Evolutionary conservation across 1,284 basidiomycete species (phyloP).

Genomic region (Ceratobasidium sp.): DNA sequence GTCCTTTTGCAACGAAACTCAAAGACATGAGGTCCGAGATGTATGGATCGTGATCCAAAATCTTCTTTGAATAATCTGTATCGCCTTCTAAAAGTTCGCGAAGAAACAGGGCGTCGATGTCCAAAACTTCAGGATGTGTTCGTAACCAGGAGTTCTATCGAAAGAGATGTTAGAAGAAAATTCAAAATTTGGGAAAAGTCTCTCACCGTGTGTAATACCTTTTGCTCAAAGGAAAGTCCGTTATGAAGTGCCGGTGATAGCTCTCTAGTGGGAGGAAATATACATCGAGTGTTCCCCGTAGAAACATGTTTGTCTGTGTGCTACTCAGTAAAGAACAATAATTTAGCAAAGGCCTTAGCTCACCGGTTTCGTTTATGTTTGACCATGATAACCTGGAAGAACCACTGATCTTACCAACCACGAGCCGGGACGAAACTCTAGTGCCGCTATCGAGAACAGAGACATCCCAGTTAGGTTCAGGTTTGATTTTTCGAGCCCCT

Average conservation of each 20-base stretch:
- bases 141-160: conserved; percentile 27
- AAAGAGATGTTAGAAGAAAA: too few relatives aligned
- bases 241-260: not conserved
- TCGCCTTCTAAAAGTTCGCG: conserved; percentile 13
- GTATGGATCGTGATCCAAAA: conserved; percentile 18
- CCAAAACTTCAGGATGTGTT: conserved; percentile 7
- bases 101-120: conserved; percentile 12
- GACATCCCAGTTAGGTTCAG: conserved; percentile 22
- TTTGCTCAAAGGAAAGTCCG: conserved; percentile 27
- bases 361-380: not conserved
- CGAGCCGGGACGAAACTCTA: conserved; percentile 3
- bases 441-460: conserved; percentile 17
- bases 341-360: not conserved
- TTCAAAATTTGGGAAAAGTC: not conserved
- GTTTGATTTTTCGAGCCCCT: conserved; percentile 24
- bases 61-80: not conserved
- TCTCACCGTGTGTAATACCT: conserved; percentile 17
- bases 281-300: conserved; percentile 28
- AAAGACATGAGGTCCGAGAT: conserved; percentile 8
- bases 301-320: conserved; percentile 12
- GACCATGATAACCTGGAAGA: conserved; percentile 3
- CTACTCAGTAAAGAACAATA: not conserved
- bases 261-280: conserved; percentile 34
- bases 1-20: conserved; percentile 25
- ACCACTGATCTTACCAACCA: not conserved